Percentiles rank a stretch among this genome's conserved stretches.
Conservation (phyloP, 148 eudicot species). For the Rhododendron mucronatum region DNA sequence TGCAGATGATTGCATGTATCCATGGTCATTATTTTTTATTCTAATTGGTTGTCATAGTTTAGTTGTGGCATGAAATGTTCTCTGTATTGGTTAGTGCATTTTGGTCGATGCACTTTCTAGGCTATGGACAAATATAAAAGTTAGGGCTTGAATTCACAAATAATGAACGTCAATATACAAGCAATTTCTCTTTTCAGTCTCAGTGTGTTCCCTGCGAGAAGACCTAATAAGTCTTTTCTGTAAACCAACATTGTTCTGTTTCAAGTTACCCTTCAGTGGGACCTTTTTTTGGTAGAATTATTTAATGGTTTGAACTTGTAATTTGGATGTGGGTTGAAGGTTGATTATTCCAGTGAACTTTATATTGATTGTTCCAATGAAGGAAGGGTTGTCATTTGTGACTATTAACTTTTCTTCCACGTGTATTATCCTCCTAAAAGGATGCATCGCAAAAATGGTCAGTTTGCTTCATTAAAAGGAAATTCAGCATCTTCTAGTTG, state of each 20-base stretch:
- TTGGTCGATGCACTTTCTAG: neutral
- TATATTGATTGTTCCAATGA: neutral
- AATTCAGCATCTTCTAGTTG: constrained; percentile 21
- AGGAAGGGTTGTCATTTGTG: neutral
- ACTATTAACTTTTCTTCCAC: neutral
- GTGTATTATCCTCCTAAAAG: neutral
- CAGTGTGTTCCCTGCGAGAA: neutral
- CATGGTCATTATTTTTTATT: neutral
- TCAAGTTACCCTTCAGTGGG: neutral
- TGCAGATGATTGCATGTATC: neutral
- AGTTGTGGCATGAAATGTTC: neutral
- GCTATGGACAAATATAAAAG: neutral
- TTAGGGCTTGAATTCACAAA: neutral
- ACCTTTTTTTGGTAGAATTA: neutral
- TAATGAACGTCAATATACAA: neutral
- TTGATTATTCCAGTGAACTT: neutral
- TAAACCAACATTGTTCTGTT: neutral
- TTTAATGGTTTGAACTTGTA: neutral
- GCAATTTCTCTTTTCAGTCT: neutral
- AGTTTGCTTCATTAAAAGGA: constrained; percentile 49
- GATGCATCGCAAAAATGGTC: constrained; percentile 46
- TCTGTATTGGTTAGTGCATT: constrained; percentile 2
- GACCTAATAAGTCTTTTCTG: neutral
- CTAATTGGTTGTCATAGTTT: neutral
- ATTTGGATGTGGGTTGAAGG: constrained; percentile 2